Evolutionary conservation across 2,329 filamentous ascomycete genomes (phyloP).

Genomic region (Fusarium agapanthi): DNA sequence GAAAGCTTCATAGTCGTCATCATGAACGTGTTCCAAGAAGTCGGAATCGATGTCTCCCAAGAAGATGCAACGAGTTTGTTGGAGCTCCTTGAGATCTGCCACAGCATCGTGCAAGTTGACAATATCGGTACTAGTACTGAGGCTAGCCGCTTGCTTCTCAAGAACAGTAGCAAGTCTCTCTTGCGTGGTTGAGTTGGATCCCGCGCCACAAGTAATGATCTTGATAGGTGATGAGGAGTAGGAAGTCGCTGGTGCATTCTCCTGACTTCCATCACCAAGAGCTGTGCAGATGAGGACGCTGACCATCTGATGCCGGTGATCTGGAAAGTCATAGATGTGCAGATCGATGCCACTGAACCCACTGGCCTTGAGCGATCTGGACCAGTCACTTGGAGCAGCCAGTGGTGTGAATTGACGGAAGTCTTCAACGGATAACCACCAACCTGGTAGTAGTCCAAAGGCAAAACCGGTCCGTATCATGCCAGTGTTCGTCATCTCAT

Average conservation of each 20-base stretch:
- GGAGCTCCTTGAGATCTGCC: not conserved
- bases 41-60: not conserved
- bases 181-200: not conserved
- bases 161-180: not conserved
- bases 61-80: not conserved
- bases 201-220: not conserved
- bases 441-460: not conserved
- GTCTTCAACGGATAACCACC: not conserved
- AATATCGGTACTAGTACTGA: not conserved
- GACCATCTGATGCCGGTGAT: not conserved
- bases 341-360: constrained; percentile 3
- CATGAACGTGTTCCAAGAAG: not conserved
- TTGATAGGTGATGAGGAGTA: not conserved
- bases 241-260: not conserved
- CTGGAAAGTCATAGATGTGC: constrained; percentile 3
- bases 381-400: not conserved
- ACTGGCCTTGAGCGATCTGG: not conserved
- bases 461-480: not conserved
- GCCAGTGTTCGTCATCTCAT: constrained; percentile 5
- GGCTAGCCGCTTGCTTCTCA: not conserved
- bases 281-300: constrained; percentile 3
- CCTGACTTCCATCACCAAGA: not conserved
- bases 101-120: not conserved
- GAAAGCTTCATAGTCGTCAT: not conserved
- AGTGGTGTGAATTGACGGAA: not conserved